phyloP scores from a whole-genome alignment of 805 yeast species.

The Hanseniaspora jakobsenii region DNA sequence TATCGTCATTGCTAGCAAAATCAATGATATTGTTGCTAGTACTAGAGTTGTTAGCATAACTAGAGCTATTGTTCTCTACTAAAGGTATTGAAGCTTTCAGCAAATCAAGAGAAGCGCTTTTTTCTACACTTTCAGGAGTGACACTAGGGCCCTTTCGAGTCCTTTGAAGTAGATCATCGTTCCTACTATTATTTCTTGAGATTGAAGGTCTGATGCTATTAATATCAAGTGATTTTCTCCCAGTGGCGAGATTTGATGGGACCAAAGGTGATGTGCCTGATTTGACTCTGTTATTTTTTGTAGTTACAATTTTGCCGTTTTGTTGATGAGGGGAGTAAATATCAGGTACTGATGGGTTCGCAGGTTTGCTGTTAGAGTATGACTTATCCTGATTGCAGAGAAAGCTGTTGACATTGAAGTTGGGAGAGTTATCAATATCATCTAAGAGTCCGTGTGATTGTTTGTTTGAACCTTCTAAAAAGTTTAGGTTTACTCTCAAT shows the following conservation, averaged over 20 bases:
- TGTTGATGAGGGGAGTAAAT: background rate
- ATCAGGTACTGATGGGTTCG: no score
- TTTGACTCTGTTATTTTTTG: background rate
- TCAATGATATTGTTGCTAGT: no score
- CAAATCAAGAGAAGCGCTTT: no score
- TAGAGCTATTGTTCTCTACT: no score
- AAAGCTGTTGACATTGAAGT: background rate
- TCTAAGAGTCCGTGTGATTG: slow-evolving; percentile 15
- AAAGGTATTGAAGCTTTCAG: no score
- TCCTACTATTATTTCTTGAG: background rate
- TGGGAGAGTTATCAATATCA: slow-evolving; percentile 10
- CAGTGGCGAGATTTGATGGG: background rate
- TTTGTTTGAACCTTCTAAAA: slow-evolving; percentile 6
- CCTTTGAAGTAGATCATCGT: background rate
- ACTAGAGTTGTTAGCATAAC: no score
- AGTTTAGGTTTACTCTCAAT: background rate
- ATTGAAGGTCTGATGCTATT: background rate
- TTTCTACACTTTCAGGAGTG: no score
- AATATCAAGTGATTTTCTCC: background rate
- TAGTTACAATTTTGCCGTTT: background rate
- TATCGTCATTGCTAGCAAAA: no score
- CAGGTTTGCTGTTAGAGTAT: background rate
- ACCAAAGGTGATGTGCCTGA: background rate
- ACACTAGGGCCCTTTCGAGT: no score
- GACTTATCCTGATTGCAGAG: background rate